Percentiles rank a stretch among this genome's conserved stretches.
These are phyloP conservation scores for Xylaria sp. DNA, from an alignment of 2,329 filamentous ascomycete species.

Conservation along the genomic window DNA sequence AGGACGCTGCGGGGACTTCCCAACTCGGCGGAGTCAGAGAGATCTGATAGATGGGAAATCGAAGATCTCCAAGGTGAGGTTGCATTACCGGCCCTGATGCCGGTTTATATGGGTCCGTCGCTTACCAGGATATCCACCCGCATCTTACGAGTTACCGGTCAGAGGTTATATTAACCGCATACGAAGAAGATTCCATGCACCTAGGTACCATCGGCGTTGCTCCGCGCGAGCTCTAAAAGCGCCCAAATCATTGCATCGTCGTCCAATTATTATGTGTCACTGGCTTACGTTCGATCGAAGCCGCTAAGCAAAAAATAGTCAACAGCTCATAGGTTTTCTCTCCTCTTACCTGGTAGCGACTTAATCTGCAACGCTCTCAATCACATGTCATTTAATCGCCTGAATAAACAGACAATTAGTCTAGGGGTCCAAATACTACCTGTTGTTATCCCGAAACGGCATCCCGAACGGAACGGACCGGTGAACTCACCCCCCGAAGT, in stretches of 20 bases:
- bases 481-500: not conserved
- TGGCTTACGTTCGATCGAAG: not conserved
- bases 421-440: not conserved
- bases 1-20: constrained; percentile 30
- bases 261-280: not conserved
- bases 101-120: constrained; percentile 17
- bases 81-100: constrained; percentile 28
- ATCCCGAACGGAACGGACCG: not conserved
- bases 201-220: not conserved
- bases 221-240: constrained; percentile 16
- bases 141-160: not conserved
- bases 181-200: not conserved
- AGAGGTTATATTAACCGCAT: constrained; percentile 23
- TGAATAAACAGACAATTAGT: not conserved
- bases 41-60: constrained; percentile 39
- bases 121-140: constrained; percentile 18
- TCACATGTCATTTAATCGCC: not conserved
- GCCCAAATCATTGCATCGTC: constrained; percentile 20
- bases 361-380: not conserved
- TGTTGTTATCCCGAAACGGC: no score
- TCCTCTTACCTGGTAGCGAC: not conserved
- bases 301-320: not conserved
- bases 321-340: no score
- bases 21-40: constrained; percentile 3
- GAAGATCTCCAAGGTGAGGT: constrained; percentile 16